Evolutionary conservation across 192 early-diverging fungal species (phyloP).

Genomic region (Tieghemiomyces parasiticus): DNA sequence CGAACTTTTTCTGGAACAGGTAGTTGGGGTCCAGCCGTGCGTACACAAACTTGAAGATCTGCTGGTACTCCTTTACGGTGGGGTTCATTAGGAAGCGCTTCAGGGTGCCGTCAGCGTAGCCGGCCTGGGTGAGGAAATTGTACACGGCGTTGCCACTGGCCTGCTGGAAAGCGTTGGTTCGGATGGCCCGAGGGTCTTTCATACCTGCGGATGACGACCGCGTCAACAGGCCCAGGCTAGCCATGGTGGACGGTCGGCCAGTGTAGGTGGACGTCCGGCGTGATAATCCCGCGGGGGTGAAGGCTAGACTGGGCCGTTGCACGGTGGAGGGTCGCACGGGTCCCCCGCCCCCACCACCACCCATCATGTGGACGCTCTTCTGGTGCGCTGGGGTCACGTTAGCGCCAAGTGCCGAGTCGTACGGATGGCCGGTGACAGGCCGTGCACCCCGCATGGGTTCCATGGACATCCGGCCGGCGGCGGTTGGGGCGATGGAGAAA

Average conservation of each 20-base stretch:
- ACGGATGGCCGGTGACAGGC: background rate
- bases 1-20: slow-evolving; percentile 44
- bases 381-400: background rate
- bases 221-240: background rate
- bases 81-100: slow-evolving; percentile 42
- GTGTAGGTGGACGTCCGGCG: slow-evolving; percentile 3
- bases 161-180: slow-evolving; percentile 40
- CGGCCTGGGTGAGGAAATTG: slow-evolving; percentile 41
- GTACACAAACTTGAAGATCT: slow-evolving; percentile 62
- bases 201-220: slow-evolving; percentile 18
- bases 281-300: background rate
- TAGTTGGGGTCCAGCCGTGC: slow-evolving; percentile 48
- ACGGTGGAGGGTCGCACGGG: background rate
- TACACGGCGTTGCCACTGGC: slow-evolving; percentile 43
- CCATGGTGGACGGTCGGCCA: background rate
- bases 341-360: background rate
- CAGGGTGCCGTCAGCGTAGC: slow-evolving; percentile 39
- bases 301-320: background rate
- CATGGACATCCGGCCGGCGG: background rate
- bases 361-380: background rate
- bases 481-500: background rate
- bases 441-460: background rate
- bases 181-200: slow-evolving; percentile 54
- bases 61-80: slow-evolving; percentile 53
- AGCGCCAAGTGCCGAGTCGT: background rate